Evolutionary conservation across 495 filamentous ascomycete species (phyloP).

Genomic region (Annulohypoxylon nitens): DNA sequence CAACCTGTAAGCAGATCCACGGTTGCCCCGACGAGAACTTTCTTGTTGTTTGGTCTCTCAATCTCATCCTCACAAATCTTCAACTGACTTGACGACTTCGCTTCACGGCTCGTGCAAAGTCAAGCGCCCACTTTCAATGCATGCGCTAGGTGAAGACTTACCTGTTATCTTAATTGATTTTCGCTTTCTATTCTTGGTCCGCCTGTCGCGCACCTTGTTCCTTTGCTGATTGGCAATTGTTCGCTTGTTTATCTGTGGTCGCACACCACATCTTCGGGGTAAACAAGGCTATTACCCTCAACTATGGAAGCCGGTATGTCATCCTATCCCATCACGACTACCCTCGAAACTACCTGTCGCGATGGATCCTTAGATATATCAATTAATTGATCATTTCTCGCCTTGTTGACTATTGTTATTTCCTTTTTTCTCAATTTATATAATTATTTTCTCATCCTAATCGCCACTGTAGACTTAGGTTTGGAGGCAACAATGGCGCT

Average conservation of each 20-base stretch:
- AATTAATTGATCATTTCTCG: slow-evolving; percentile 1
- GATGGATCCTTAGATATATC: not conserved
- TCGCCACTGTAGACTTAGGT: slow-evolving; percentile 38
- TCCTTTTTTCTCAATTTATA: not conserved
- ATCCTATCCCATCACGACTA: not conserved
- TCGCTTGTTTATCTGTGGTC: slow-evolving; percentile 49
- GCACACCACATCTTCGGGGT: slow-evolving; percentile 41
- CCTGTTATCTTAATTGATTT: slow-evolving; percentile 26
- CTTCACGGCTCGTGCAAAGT: slow-evolving; percentile 38
- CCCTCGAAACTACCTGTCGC: not conserved
- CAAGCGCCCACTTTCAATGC: slow-evolving; percentile 24
- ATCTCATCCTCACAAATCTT: slow-evolving; percentile 29
- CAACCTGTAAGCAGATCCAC: slow-evolving; percentile 33
- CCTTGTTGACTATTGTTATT: not conserved
- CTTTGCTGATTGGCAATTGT: not conserved
- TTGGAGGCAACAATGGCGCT: slow-evolving; percentile 47
- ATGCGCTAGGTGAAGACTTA: slow-evolving; percentile 41
- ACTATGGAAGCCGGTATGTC: slow-evolving; percentile 47
- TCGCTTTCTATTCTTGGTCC: slow-evolving; percentile 34
- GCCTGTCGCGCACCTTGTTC: slow-evolving; percentile 17
- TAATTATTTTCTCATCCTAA: slow-evolving; percentile 24
- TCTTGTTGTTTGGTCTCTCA: slow-evolving; percentile 52
- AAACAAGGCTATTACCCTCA: slow-evolving; percentile 45
- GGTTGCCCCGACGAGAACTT: slow-evolving; percentile 54
- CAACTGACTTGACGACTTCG: slow-evolving; percentile 10